A percentile compares a stretch with the other conserved stretches of the same genome.
phyloP scores from a whole-genome alignment of 2,329 filamentous ascomycete species.

The Alternaria sp. region DNA sequence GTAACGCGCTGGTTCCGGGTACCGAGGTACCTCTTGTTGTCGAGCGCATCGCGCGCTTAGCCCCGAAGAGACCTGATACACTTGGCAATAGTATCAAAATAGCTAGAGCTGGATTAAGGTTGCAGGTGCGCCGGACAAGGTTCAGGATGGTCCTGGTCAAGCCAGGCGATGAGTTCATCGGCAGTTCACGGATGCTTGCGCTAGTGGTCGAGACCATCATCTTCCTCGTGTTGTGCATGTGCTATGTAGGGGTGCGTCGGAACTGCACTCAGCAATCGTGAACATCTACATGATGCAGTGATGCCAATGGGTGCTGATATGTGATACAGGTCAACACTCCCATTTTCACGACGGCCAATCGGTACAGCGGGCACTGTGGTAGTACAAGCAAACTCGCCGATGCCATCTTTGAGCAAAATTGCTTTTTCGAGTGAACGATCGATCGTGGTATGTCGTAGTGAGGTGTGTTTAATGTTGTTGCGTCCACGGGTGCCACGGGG shows the following conservation, averaged over 20 bases:
- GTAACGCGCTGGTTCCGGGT: neutral
- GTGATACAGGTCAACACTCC: neutral
- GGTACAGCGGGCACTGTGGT: neutral
- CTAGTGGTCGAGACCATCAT: neutral
- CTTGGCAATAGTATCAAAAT: neutral
- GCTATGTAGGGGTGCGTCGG: neutral
- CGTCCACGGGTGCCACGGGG: neutral
- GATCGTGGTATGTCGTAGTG: neutral
- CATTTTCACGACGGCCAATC: neutral
- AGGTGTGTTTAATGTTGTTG: neutral
- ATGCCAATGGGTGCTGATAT: neutral
- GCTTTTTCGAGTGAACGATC: neutral
- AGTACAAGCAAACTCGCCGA: neutral
- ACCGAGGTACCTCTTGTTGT: neutral
- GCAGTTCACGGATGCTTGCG: neutral
- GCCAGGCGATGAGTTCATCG: constrained; percentile 2
- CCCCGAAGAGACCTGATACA: neutral
- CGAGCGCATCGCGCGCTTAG: neutral
- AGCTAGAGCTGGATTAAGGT: constrained; percentile 4
- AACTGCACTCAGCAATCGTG: neutral
- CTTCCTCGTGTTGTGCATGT: neutral
- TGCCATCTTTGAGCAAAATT: neutral
- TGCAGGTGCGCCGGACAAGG: neutral
- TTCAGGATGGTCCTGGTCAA: neutral
- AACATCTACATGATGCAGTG: neutral